These are phyloP conservation scores for Metschnikowia kofuensis DNA, from an alignment of 805 yeast species.

Conservation along the genomic window DNA sequence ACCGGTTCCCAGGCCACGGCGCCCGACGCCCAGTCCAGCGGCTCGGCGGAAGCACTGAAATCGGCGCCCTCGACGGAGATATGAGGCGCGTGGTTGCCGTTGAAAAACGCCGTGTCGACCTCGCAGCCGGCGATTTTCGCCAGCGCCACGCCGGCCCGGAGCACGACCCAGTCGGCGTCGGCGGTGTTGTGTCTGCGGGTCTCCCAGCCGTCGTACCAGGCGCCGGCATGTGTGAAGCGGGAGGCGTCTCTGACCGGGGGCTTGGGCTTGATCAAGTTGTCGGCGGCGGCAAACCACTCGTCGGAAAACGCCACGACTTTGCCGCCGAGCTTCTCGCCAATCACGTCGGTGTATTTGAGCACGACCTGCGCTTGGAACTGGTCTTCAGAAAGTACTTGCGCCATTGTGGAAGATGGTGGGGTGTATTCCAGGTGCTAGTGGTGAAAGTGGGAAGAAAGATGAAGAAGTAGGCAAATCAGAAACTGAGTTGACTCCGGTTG, in stretches of 20 bases:
- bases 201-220: conserved; percentile 99
- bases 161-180: conserved; percentile 83
- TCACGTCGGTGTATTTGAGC: conserved; percentile 66
- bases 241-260: conserved; percentile 82
- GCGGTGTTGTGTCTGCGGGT: conserved; percentile 88
- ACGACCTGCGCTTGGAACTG: conserved; percentile 48
- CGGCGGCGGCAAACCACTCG: conserved; percentile 95
- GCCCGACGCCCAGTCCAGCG: not conserved
- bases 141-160: conserved; percentile 78
- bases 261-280: conserved; percentile 75
- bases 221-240: conserved; percentile 78
- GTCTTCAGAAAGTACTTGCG: conserved; percentile 19
- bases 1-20: conserved; percentile 64
- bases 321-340: conserved; percentile 84
- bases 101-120: conserved; percentile 89
- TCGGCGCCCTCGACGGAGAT: conserved; percentile 74
- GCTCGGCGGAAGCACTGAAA: not conserved
- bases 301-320: conserved; percentile 66
- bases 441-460: not conserved
- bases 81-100: conserved; percentile 92
- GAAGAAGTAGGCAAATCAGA: too few relatives aligned
- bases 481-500: too few relatives aligned
- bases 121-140: conserved; percentile 82
- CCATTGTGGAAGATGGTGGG: conserved; percentile 10
- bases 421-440: not conserved